Evolutionary conservation across 192 early-diverging fungal genomes (phyloP), one percentile per base, ranked within the genome.

Genomic region (Coemansia sp.): DNA sequence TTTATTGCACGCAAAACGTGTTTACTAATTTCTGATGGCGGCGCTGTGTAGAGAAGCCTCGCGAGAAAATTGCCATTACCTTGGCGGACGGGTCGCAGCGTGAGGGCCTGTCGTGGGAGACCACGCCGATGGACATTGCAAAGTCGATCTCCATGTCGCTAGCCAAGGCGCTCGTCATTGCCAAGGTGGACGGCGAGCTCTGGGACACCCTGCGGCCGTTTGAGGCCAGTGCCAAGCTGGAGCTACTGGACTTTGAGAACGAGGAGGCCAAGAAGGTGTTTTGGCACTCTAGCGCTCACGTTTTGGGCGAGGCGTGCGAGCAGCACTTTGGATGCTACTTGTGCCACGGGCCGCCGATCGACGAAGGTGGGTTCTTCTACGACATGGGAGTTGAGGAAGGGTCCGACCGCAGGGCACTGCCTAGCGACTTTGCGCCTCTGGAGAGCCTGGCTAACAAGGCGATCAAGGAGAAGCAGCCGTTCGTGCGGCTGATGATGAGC

Each of bases 261-360:
- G 84, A 88, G 32, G 95, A 98, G 66, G 97, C 89, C 55, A 92
- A 91, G 79, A 84, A 80, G 80, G 97, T 99, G 22, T 99, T 92
- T 81, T 99, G 97, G 97, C 97, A 98, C 82, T 98, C 95, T 22
- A 91, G 90, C 59, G 97, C 97, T 9, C 95, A 98, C 79, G 89
- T 98, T 70, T 75, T 99, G 57, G 97, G 97, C 54, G 95, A 98
- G 80, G 93, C 95, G 35, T 93, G 94, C 67, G 97, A 99, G 83
- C 86, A 88, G 73, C 93, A 98, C 83, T 99, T 95, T 74, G 95
- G 95, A 53, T 94, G 95, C 83, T 90, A 98, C 62, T 85, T 99
- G 60, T 99, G 97, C 80, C 88, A 97, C 63, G 95, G 95, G 54
- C 95, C 94, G 41, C 95, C 97, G 56, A 82, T 93, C 59, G 93